Base-by-base conservation (phyloP, 768 basidiomycete species). In the Holtermanniella nyarrowii region DNA sequence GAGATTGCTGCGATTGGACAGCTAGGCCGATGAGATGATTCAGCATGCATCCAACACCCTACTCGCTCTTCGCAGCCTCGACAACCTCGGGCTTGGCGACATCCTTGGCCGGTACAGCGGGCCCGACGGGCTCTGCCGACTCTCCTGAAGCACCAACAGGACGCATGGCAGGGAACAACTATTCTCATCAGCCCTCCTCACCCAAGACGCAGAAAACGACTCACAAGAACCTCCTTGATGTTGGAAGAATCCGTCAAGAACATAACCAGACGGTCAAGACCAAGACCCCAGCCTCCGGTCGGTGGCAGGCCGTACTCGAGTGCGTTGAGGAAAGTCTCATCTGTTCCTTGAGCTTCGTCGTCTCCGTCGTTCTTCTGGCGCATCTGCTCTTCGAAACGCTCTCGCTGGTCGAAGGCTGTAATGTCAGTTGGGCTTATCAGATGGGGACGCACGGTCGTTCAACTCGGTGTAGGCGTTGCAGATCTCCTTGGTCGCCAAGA, bases 401-500 rank as follows among this genome's bases (percentile, higher is more conserved):
- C 75, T 27, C 90, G 79, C 74, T 99, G 95, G 72, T 71, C 71
- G 54, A 69, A 71, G n/a, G 70, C 31, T n/a, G 42, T 5, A 20
- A 20, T 22, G 16, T 18, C 10, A 10, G 10, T 10, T 10, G 7
- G 42, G 7, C 10, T n/a, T n/a, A 10, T 10, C 42, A 18, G n/a
- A 20, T 90, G 31, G 7, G 10, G 31, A 37, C 31, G 31, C 31
- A 37, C 31, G 95, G 74, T 99, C 95, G 75, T 99, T 99, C 78
- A 99, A 80, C 77, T 99, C 95, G 40, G 95, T 99, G 72, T 99
- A 99, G 21, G 95, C 93, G 65, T 99, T 97, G 78, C 88, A 91
- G 73, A 97, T 83, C 74, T 96, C 93, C 78, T 95, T 91, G 53
- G 88, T 88, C 48, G 89, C 93, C 79, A 99, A 80, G 80, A 99